Conservation (phyloP, 257 asterid genomes). For the Penstemon newberryi region DNA sequence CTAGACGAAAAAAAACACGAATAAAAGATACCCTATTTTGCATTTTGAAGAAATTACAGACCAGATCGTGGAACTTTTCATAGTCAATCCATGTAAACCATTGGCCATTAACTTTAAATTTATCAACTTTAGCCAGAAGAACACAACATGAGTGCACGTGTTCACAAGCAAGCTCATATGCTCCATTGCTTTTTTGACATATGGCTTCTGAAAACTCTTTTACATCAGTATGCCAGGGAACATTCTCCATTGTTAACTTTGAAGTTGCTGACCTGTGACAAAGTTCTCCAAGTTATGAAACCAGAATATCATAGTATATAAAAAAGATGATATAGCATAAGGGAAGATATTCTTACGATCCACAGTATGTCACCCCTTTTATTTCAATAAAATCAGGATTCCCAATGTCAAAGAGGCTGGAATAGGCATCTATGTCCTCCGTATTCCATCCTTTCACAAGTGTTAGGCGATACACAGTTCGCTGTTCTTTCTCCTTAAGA, state of each 20-base stretch:
- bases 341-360: slow-evolving; percentile 64
- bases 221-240: slow-evolving; percentile 97
- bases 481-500: slow-evolving; percentile 82
- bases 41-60: slow-evolving; percentile 29
- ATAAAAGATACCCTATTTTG: background rate
- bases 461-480: slow-evolving; percentile 94
- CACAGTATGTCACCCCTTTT: slow-evolving; percentile 98
- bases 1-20: background rate
- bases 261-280: slow-evolving; percentile 86
- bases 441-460: slow-evolving; percentile 97
- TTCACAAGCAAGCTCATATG: slow-evolving; percentile 93
- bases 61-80: slow-evolving; percentile 94
- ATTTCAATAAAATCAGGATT: slow-evolving; percentile 93
- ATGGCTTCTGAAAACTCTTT: slow-evolving; percentile 84
- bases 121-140: slow-evolving; percentile 84
- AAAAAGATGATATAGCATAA: background rate
- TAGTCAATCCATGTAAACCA: slow-evolving; percentile 99
- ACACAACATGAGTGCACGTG: slow-evolving; percentile 95
- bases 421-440: slow-evolving; percentile 94
- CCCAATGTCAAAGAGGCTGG: slow-evolving; percentile 67
- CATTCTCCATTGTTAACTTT: slow-evolving; percentile 96
- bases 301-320: background rate
- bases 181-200: slow-evolving; percentile 76
- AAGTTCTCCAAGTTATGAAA: slow-evolving; percentile 11
- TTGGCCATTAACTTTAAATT: slow-evolving; percentile 74